A percentile compares a stretch with the other conserved stretches of the same genome.
Evolutionary conservation across 2,329 filamentous ascomycete genomes (phyloP).

Genomic region (Arthrobotrys sinensis): DNA sequence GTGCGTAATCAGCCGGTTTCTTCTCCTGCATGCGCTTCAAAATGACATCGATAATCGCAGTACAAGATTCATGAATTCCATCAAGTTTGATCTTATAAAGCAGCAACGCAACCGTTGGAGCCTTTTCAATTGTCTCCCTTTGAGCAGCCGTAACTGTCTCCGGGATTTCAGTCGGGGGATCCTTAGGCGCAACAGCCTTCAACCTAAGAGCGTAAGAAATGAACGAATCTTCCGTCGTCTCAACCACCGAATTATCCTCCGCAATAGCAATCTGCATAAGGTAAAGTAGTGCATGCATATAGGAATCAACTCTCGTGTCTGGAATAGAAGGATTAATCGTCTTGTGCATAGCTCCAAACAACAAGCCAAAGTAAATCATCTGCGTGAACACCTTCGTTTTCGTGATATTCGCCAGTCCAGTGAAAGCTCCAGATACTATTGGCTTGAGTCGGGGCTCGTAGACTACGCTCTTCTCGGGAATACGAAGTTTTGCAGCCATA

Average conservation of each 20-base stretch:
- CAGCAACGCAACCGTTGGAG: constrained; percentile 77
- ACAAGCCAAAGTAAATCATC: constrained; percentile 87
- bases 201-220: constrained; percentile 76
- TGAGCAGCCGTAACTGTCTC: constrained; percentile 65
- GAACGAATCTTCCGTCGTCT: constrained; percentile 77
- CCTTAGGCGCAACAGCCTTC: constrained; percentile 23
- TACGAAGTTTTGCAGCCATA: constrained; percentile 88
- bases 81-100: constrained; percentile 71
- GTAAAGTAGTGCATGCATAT: constrained; percentile 91
- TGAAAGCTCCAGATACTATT: constrained; percentile 83
- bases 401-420: constrained; percentile 83
- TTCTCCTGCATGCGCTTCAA: constrained; percentile 88
- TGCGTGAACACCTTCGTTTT: constrained; percentile 88
- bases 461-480: constrained; percentile 84
- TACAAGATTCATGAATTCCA: constrained; percentile 85
- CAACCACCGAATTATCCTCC: constrained; percentile 77
- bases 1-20: constrained; percentile 78
- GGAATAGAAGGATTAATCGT: constrained; percentile 81
- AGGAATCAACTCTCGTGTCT: constrained; percentile 87
- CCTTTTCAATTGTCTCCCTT: constrained; percentile 72
- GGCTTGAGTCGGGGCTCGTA: constrained; percentile 87
- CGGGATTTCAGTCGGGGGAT: constrained; percentile 14
- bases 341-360: constrained; percentile 82
- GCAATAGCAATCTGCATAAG: constrained; percentile 86
- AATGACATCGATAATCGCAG: constrained; percentile 84